These are phyloP conservation scores for Asterochloris erici DNA, from an alignment of 139 green algal genomes.

Conservation along the genomic window DNA sequence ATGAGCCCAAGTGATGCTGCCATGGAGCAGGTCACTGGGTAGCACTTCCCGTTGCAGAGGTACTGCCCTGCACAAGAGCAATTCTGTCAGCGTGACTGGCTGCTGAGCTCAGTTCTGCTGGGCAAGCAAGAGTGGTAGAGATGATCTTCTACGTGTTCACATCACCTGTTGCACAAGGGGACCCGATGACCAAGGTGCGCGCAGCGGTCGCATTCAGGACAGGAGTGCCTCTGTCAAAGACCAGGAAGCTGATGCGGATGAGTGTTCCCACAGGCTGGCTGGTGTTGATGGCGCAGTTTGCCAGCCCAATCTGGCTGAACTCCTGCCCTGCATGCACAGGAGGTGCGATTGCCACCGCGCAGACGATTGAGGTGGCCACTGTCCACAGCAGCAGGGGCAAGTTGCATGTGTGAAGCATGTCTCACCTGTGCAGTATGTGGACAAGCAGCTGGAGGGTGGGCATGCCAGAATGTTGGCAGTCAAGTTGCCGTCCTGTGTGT, in stretches of 20 bases:
- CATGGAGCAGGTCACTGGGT: neutral
- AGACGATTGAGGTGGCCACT: neutral
- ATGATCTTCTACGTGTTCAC: neutral
- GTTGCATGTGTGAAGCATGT: neutral
- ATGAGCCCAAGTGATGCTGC: neutral
- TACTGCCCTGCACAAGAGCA: neutral
- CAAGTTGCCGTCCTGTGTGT: constrained; percentile 9
- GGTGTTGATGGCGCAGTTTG: constrained; percentile 13
- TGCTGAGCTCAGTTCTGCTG: neutral
- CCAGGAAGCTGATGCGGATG: constrained; percentile 12
- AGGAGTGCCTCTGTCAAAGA: constrained; percentile 1
- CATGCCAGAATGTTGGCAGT: constrained; percentile 7
- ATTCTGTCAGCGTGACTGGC: neutral
- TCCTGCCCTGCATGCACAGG: constrained; percentile 6
- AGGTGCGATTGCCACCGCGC: too few species aligned
- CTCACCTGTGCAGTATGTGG: constrained; percentile 1
- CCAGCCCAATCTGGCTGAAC: neutral
- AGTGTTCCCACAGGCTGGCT: constrained; percentile 7
- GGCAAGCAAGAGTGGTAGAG: neutral
- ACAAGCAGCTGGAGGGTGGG: constrained; percentile 1
- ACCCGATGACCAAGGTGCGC: constrained; percentile 5
- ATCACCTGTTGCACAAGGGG: constrained; percentile 1
- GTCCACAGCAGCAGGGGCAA: neutral
- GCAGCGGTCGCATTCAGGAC: neutral
- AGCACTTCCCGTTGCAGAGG: constrained; percentile 3